Evolutionary conservation across 768 basidiomycete genomes (phyloP), one percentile per base, ranked within the genome.

Genomic region (Kwoniella sp.): DNA sequence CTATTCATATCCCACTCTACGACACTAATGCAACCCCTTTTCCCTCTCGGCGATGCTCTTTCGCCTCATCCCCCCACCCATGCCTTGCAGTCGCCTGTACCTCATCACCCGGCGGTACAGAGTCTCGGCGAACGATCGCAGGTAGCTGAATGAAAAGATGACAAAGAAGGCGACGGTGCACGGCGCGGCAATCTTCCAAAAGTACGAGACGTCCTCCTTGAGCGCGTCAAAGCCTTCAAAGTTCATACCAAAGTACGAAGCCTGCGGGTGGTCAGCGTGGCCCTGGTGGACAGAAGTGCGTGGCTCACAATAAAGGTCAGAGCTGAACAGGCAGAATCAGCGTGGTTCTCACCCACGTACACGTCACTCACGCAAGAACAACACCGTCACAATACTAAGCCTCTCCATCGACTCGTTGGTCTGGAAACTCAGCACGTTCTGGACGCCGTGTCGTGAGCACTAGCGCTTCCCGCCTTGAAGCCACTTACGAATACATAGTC

Each of bases 321-420:
- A 3, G 67, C 67, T 69, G 49, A 9, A 23, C 31, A 34, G 33
- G 20, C 12, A 20, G 8, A 23, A n/a, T 11, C 11, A 9, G 7
- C 23, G 17, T 20, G 39, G 32, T 7, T 42, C 15, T 15, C 8
- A 32, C 9, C 31, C 31, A 38, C 37, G 7, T 28, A 5, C n/a
- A 27, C 22, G 23, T 17, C 9, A 65, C 72, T 71, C 47, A 72
- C 70, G 73, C 41, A 74, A 44, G 56, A 74, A 74, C 11, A 74
- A 62, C 1, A 74, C 73, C 10, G 73, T 72, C 3, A 74, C 73
- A n/a, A 74, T 67, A 50, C 67, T 69, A 38, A 74, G 43, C 26
- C 73, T 54, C 51, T 74, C 73, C 73, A 74, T 74, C 17, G 73
- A 69, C 14, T 60, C 62, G 49, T 74, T 74, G 1, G 69, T 70